Base-by-base conservation (phyloP, 768 basidiomycete species). In the Tulasnella calospora region DNA sequence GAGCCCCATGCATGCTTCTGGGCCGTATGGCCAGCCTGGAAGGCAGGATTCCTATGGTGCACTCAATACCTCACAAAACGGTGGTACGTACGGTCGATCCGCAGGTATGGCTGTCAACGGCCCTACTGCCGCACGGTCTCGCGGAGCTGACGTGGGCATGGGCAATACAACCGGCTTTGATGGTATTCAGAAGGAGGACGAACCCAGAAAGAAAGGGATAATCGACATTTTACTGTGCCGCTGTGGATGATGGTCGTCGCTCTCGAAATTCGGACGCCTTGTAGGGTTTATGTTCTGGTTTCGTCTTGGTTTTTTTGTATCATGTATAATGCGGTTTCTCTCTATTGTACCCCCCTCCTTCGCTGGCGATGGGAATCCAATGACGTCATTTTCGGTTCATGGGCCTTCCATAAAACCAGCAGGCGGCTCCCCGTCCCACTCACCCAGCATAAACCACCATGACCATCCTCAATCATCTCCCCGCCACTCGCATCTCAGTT, bases 31-130 rank as follows among this genome's bases (percentile, higher is more conserved):
- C 12, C 67, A 78, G 30, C 36, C 44, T 4, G 77, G 27, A 23
- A 41, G 77, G 38, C 77, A 72, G 70, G 69, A 78, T 69, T 78
- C 77, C 35, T 78, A 78, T 38, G 77, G 77, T 21, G 77, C 77
- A n/a, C 44, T 78, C 67, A 78, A 78, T 33, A 67, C 30, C 27
- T 67, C 61, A 10, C 67, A 67, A 72, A 44, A 41, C 21, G 55
- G 36, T 41, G 77, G 67, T 13, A 30, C 69, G 19, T 73, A 78
- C 33, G 70, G 77, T 8, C 71, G 77, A 69, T 73, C 71, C 21
- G 71, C 77, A 36, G 69, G 33, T 33, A 44, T 44, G 27, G 70
- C 67, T 71, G 19, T 44, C 44, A 71, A 71, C 46, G 70, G 21
- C 36, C 35, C 44, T n/a, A n/a, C 71, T 0, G 47, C 44, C 2